Conservation (phyloP, 2,329 filamentous ascomycete species). For the Sphaerulina musiva region DNA sequence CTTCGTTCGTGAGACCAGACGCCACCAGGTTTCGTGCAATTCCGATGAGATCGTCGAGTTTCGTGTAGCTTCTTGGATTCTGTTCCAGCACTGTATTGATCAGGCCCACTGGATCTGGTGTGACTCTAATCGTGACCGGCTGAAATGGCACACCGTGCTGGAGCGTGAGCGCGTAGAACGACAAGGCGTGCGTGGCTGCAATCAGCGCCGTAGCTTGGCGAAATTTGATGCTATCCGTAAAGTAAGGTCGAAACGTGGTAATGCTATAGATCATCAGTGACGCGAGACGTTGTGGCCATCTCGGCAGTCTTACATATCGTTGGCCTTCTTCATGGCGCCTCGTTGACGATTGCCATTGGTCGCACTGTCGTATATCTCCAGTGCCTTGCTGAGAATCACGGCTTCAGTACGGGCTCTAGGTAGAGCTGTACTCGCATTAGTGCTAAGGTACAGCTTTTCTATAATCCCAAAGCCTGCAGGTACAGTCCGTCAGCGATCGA, state of each 20-base stretch:
- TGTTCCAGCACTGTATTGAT: constrained; percentile 68
- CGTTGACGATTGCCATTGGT: constrained; percentile 72
- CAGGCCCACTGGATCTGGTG: constrained; percentile 66
- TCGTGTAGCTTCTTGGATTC: constrained; percentile 66
- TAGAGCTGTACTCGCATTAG: constrained; percentile 46
- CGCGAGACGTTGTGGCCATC: constrained; percentile 5
- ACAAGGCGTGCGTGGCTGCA: constrained; percentile 65
- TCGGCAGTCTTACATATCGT: constrained; percentile 57
- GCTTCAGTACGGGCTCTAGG: constrained; percentile 46
- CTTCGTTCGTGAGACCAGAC: constrained; percentile 37
- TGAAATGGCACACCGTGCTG: constrained; percentile 75
- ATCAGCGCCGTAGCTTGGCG: constrained; percentile 58
- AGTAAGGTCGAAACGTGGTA: constrained; percentile 55
- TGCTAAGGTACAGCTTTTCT: constrained; percentile 50
- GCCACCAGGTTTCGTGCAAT: constrained; percentile 62
- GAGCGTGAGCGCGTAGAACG: constrained; percentile 68
- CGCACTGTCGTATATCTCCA: constrained; percentile 71
- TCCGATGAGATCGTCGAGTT: constrained; percentile 64
- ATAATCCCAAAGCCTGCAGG: constrained; percentile 56
- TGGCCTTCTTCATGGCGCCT: constrained; percentile 69
- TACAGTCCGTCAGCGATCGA: constrained; percentile 19
- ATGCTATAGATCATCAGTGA: constrained; percentile 44
- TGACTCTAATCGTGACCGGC: constrained; percentile 70
- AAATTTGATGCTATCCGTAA: constrained; percentile 48
- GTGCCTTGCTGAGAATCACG: constrained; percentile 56